Conservation (phyloP, 495 filamentous ascomycete genomes). For the Penicillium pulvis region DNA sequence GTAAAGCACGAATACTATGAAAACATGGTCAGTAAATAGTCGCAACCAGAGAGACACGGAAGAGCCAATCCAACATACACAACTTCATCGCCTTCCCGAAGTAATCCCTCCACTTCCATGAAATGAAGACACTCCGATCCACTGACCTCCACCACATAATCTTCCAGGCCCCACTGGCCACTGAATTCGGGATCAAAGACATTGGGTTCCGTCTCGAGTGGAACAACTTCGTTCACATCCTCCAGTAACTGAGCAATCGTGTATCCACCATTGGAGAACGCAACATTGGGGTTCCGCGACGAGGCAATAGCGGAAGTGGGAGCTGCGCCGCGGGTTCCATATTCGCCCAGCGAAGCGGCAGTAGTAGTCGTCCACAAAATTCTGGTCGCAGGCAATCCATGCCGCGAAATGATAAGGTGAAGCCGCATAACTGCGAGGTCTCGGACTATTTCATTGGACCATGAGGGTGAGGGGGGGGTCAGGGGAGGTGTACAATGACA, state of each 20-base stretch:
- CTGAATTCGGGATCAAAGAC: conserved; percentile 40
- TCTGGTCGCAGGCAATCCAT: conserved; percentile 73
- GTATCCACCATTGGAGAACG: conserved; percentile 55
- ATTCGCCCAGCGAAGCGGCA: conserved; percentile 35
- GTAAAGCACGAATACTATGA: conserved; percentile 76
- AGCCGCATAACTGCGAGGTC: conserved; percentile 65
- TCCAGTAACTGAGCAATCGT: conserved; percentile 84
- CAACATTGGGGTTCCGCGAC: conserved; percentile 42
- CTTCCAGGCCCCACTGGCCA: conserved; percentile 82
- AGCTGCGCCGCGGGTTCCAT: conserved; percentile 24
- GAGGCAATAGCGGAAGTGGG: conserved; percentile 40
- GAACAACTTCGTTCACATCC: conserved; percentile 78
- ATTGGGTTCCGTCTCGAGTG: conserved; percentile 68
- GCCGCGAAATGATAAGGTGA: conserved; percentile 76
- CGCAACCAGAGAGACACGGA: conserved; percentile 4
- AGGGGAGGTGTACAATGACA: not conserved
- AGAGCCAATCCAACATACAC: conserved; percentile 54
- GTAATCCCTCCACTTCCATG: conserved; percentile 64
- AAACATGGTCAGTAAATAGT: not conserved
- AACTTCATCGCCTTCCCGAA: conserved; percentile 85
- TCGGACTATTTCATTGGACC: conserved; percentile 21
- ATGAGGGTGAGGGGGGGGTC: not conserved
- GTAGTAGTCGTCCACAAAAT: conserved; percentile 70
- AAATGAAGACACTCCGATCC: conserved; percentile 93
- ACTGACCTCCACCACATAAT: conserved; percentile 83